phyloP scores from a whole-genome alignment of 371 early-diverging fungal genomes.

The Dinochytrium kinnereticum region DNA sequence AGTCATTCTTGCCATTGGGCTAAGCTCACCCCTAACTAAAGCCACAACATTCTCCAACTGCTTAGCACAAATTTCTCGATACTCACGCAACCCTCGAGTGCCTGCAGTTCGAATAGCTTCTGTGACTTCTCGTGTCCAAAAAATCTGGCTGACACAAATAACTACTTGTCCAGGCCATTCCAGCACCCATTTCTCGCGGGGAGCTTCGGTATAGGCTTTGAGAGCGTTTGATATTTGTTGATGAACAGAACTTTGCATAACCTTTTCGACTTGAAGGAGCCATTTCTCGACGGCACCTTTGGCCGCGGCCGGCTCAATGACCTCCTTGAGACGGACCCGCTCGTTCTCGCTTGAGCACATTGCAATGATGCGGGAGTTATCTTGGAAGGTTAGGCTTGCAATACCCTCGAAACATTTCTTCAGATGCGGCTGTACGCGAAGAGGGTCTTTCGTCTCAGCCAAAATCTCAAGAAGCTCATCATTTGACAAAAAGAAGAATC shows the following conservation, averaged over 20 bases:
- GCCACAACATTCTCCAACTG: slow-evolving; percentile 59
- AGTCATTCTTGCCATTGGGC: slow-evolving; percentile 58
- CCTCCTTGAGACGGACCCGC: slow-evolving; percentile 56
- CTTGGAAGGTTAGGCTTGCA: slow-evolving; percentile 57
- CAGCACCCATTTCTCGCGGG: slow-evolving; percentile 60
- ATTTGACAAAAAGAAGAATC: slow-evolving; percentile 64
- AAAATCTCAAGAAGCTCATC: slow-evolving; percentile 63
- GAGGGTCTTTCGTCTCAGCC: slow-evolving; percentile 62
- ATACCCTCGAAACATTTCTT: slow-evolving; percentile 67
- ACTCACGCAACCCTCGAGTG: slow-evolving; percentile 42
- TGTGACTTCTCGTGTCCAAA: slow-evolving; percentile 62
- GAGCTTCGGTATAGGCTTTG: slow-evolving; percentile 56
- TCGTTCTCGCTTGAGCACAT: slow-evolving; percentile 63
- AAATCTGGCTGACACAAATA: slow-evolving; percentile 62
- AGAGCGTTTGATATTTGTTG: slow-evolving; percentile 52
- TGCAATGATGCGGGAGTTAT: slow-evolving; percentile 57
- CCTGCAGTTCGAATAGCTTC: slow-evolving; percentile 53
- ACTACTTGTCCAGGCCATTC: slow-evolving; percentile 67
- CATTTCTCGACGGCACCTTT: slow-evolving; percentile 66
- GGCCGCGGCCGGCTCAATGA: slow-evolving; percentile 59
- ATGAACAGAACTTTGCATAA: slow-evolving; percentile 59
- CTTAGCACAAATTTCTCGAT: slow-evolving; percentile 50
- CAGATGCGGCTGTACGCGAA: slow-evolving; percentile 62
- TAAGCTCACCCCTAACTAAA: slow-evolving; percentile 57
- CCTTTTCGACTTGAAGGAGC: slow-evolving; percentile 61